Conservation (phyloP, 1,139 yeast species). For the Sugiyamaella novakii region DNA sequence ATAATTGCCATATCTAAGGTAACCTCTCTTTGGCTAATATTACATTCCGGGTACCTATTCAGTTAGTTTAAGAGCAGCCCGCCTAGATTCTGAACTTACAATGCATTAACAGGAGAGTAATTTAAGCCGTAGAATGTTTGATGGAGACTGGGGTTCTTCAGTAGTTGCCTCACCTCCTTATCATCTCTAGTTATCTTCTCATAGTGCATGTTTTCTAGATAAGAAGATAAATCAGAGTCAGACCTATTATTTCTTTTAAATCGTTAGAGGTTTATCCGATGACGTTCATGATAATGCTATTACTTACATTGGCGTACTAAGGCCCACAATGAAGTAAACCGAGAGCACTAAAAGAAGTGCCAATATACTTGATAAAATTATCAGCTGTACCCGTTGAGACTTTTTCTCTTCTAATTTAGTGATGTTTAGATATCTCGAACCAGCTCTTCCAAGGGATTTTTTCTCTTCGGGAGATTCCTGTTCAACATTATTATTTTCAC, state of each 20-base stretch:
- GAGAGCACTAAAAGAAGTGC: constrained; percentile 1
- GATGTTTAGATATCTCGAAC: neutral
- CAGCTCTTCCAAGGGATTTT: neutral
- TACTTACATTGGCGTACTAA: constrained; percentile 15
- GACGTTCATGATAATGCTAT: neutral
- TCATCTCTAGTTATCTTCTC: constrained; percentile 21
- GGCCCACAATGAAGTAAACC: constrained; percentile 10
- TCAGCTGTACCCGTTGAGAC: constrained; percentile 10
- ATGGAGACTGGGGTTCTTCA: constrained; percentile 41
- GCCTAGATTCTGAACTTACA: constrained; percentile 25
- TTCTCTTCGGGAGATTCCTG: constrained; percentile 4
- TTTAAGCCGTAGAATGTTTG: constrained; percentile 59
- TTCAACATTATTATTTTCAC: neutral
- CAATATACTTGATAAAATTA: constrained; percentile 8
- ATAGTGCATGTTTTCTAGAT: neutral
- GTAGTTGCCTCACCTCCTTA: constrained; percentile 28
- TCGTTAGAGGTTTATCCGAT: neutral
- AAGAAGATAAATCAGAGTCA: constrained; percentile 1
- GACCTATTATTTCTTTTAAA: neutral
- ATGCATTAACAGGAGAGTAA: constrained; percentile 57
- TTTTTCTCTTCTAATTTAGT: constrained; percentile 6
- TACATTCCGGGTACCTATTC: constrained; percentile 46
- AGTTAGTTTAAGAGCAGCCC: constrained; percentile 2
- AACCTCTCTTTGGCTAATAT: constrained; percentile 51
- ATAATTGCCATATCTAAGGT: constrained; percentile 57